Base-by-base conservation (phyloP, 768 basidiomycete genomes). In the Lactarius psammicola region DNA sequence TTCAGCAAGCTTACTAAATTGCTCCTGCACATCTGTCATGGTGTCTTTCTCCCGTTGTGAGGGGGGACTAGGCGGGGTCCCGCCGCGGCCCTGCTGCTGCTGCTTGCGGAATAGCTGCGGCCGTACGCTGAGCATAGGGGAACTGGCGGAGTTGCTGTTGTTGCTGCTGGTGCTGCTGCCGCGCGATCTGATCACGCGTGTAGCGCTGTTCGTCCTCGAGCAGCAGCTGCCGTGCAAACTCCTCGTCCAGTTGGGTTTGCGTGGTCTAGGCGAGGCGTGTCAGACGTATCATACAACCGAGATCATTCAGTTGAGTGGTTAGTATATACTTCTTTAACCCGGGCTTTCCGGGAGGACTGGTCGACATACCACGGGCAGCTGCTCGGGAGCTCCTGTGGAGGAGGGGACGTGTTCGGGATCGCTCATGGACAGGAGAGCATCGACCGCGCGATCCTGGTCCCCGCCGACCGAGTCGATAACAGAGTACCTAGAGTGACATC, bases 381-480 rank as follows among this genome's bases (percentile, higher is more conserved):
- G 44, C 17, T 31, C 36, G 23, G 69, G 51, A 31, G 51, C 67
- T 69, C 28, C 59, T 78, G 78, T 70, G 67, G 75, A 66, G n/a
- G 56, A 28, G 17, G 79, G 74, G 20, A 80, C 80, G 72, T 89
- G 93, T 8, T 86, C 81, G 1, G 92, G 92, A 76, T 95, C 93
- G 76, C 82, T 92, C 92, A 95, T 94, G 11, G 87, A 88, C 8
- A 95, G 82, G 10, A 95, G 80, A 1, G 81, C 77, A 70, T 94
- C 92, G 62, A 94, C 81, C 5, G 92, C 92, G 33, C 81, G 82
- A 67, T 90, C 90, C 68, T 92, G 85, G 69, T 90, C 78, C 13
- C 87, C 82, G n/a, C 78, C 72, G 6, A 88, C 88, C 7, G 87
- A 88, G 65, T 92, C 85, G 56, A 95, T 79, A 0, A 95, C 87